Evolutionary conservation across 139 green algal species (phyloP).

Genomic region (Dunaliella primolecta): DNA sequence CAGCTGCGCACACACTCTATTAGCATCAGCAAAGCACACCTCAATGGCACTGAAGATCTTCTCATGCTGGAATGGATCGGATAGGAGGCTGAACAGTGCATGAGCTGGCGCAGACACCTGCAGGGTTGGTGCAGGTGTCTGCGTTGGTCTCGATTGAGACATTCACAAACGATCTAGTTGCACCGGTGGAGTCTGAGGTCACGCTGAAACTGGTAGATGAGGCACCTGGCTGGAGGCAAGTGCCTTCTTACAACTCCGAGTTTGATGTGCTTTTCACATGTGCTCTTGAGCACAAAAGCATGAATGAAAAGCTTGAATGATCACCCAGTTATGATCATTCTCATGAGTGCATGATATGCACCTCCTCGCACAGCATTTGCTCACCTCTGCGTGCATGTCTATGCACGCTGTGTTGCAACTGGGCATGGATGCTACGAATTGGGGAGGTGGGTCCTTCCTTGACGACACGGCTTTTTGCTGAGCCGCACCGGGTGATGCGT

Average conservation of each 20-base stretch:
- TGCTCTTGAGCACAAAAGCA: no score
- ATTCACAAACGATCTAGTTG: not conserved
- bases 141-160: not conserved
- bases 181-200: not conserved
- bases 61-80: conserved; percentile 34
- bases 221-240: not conserved
- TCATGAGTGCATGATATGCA: not conserved
- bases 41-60: conserved; percentile 40
- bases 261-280: no score
- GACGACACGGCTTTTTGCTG: no score
- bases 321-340: not conserved
- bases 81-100: conserved; percentile 43
- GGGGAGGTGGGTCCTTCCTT: not conserved
- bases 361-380: not conserved
- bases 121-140: no score
- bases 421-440: no score
- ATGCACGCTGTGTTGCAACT: conserved; percentile 1
- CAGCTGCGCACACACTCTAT: no score
- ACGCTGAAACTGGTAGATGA: not conserved
- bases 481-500: no score
- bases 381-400: conserved; percentile 1
- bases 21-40: no score
- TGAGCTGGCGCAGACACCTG: conserved; percentile 15
- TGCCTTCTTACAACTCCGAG: no score
- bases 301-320: not conserved